phyloP scores from a whole-genome alignment of 2,329 filamentous ascomycete species.

The Penicillium thymicola region DNA sequence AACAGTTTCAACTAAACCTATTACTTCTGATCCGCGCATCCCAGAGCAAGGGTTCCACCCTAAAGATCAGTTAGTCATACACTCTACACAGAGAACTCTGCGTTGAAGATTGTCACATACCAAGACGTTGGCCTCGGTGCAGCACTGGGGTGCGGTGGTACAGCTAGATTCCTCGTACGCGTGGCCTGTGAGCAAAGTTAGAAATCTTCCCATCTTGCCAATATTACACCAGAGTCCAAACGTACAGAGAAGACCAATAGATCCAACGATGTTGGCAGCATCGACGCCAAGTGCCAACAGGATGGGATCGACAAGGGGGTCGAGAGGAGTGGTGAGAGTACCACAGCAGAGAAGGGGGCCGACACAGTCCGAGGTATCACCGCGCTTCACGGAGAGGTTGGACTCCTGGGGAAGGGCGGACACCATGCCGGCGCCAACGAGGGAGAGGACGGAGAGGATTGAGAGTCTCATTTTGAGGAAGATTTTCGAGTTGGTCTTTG shows the following conservation, averaged over 20 bases:
- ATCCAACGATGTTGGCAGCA: slow-evolving; percentile 25
- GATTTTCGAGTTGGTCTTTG: background rate
- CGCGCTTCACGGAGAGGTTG: slow-evolving; percentile 13
- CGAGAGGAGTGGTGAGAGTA: slow-evolving; percentile 28
- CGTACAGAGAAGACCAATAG: slow-evolving; percentile 30
- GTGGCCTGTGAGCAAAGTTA: slow-evolving; percentile 21
- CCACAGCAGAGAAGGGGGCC: slow-evolving; percentile 28
- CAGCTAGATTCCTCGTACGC: slow-evolving; percentile 22
- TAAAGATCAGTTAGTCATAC: slow-evolving; percentile 8
- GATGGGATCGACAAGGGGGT: slow-evolving; percentile 27
- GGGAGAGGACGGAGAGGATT: slow-evolving; percentile 29
- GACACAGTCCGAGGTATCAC: slow-evolving; percentile 19
- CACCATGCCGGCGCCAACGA: slow-evolving; percentile 29
- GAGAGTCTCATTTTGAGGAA: slow-evolving; percentile 28
- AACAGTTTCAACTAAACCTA: background rate
- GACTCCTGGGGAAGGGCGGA: slow-evolving; percentile 23
- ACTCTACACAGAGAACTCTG: too few species aligned
- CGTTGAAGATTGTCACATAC: slow-evolving; percentile 13
- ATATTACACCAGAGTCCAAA: background rate
- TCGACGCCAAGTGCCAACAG: slow-evolving; percentile 23
- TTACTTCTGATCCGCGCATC: slow-evolving; percentile 18
- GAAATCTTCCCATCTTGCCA: background rate
- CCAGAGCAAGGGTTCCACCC: slow-evolving; percentile 27
- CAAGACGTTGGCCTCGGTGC: slow-evolving; percentile 30
- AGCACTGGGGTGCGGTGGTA: slow-evolving; percentile 26